Percentiles rank a stretch among this genome's conserved stretches.
Evolutionary conservation across 257 asterid species (phyloP).

Genomic region (Orobanche coerulescens): DNA sequence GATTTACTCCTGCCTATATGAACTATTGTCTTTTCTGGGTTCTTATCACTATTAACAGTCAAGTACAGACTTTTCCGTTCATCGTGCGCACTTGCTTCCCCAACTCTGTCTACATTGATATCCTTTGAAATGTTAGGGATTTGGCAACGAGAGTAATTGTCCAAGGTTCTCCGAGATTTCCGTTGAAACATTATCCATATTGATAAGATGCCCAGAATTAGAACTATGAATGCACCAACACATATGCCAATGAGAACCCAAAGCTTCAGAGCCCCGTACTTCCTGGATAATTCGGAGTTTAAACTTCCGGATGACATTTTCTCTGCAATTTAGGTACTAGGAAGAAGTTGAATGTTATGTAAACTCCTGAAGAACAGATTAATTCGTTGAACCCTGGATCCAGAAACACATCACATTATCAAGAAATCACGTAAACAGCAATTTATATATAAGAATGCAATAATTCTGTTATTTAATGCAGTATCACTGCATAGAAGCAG

Average conservation of each 20-base stretch:
- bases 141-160: slow-evolving; percentile 42
- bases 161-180: slow-evolving; percentile 51
- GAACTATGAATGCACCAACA: slow-evolving; percentile 63
- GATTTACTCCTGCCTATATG: slow-evolving; percentile 73
- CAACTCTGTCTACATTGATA: slow-evolving; percentile 65
- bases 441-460: background rate
- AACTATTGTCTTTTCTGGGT: slow-evolving; percentile 56
- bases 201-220: slow-evolving; percentile 65
- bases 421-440: slow-evolving; percentile 21
- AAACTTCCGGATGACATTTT: slow-evolving; percentile 59
- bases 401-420: slow-evolving; percentile 22
- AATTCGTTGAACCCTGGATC: slow-evolving; percentile 50
- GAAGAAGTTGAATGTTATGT: slow-evolving; percentile 11
- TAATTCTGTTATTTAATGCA: background rate
- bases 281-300: slow-evolving; percentile 50
- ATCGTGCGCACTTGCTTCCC: slow-evolving; percentile 34
- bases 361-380: slow-evolving; percentile 10
- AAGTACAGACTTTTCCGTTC: slow-evolving; percentile 42
- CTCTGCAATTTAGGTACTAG: slow-evolving; percentile 8
- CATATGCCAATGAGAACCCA: slow-evolving; percentile 82
- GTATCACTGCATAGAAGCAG: no score
- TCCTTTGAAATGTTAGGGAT: slow-evolving; percentile 81
- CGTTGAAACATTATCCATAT: slow-evolving; percentile 61
- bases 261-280: slow-evolving; percentile 60
- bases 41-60: slow-evolving; percentile 46